Base-by-base conservation (phyloP, 208 protist species). In the Acanthamoeba lugdunensis region DNA sequence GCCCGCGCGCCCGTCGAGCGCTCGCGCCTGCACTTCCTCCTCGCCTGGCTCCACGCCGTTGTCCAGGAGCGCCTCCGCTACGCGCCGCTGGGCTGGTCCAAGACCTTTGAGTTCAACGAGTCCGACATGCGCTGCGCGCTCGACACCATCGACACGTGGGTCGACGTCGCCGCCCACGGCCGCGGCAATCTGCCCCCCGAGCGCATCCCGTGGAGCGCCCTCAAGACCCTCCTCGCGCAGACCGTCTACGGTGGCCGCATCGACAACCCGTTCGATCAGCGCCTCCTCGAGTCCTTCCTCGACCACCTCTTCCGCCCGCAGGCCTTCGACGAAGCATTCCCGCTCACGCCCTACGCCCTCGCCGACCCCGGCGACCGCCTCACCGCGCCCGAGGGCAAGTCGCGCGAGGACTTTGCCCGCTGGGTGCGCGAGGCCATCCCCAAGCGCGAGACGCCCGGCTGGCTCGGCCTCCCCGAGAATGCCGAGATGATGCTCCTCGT, bases 101-200 rank as follows among this genome's bases (percentile, higher is more conserved):
- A 99, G 96, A 85, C 84, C 8, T 99, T 99, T 97, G 99, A 99
- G 96, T 99, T 99, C 96, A 99, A 97, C 88, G 98, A 99, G 61
- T 97, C 97, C 18, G 99, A 99, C 96, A 97, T 99, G 65, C 96
- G 97, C 56, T 98, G 97, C 63, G 98, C 98, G 11, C 77, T 99
- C 18, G 97, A 98, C 50, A 97, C 98, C 11, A 95, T 99, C 37
- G 97, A 98, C 88, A 95, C 96, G 37, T 99, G 98, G 98, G 92
- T 98, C 30, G 95, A 96, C 67, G 54, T 90, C 0, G 89, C 75
- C 6, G 81, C 95, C 18, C 81, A 97, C 52, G 97, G 96, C 30
- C 71, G 94, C n/a, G 48, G 16, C 50, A 96, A 97, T 82, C 87
- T 97, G 5, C 71, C 95, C 52, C 96, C 96, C 52, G 96, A 97